These are phyloP conservation scores for Trichoderma sp. DNA, from an alignment of 2,329 filamentous ascomycete genomes.

Conservation along the genomic window DNA sequence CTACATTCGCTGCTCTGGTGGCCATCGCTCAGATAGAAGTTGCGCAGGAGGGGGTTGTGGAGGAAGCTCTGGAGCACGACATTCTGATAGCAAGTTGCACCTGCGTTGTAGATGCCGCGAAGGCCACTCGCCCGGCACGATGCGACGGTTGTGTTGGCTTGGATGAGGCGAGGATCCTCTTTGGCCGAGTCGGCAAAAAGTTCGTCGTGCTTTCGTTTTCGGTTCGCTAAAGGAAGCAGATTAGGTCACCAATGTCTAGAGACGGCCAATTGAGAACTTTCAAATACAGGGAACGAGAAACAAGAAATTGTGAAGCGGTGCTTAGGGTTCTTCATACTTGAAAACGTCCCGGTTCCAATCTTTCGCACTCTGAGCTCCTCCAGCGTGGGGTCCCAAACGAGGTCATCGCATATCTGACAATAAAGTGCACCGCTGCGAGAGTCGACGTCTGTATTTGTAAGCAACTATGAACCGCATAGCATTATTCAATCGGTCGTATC, in stretches of 20 bases:
- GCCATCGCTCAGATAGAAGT: conserved; percentile 88
- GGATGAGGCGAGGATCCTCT: conserved; percentile 74
- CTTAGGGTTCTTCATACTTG: conserved; percentile 46
- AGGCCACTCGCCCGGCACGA: conserved; percentile 85
- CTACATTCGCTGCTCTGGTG: conserved; percentile 76
- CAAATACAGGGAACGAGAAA: not conserved
- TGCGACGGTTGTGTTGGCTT: conserved; percentile 72
- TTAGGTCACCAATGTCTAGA: conserved; percentile 9
- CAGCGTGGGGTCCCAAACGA: conserved; percentile 77
- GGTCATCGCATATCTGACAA: conserved; percentile 78
- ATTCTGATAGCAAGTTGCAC: conserved; percentile 98
- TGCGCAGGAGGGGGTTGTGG: conserved; percentile 87
- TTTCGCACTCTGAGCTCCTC: conserved; percentile 72
- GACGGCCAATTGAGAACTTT: not conserved
- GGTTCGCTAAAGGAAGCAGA: conserved; percentile 40
- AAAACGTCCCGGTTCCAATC: conserved; percentile 63
- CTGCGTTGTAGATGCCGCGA: conserved; percentile 92
- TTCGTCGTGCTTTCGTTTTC: conserved; percentile 75
- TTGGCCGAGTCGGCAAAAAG: conserved; percentile 61
- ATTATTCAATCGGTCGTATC: not conserved
- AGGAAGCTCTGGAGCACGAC: conserved; percentile 91
- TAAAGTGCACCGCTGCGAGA: conserved; percentile 72
- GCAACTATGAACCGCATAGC: conserved; percentile 1
- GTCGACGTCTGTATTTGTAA: conserved; percentile 63
- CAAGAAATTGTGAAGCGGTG: not conserved